These are phyloP conservation scores for Saccharomyces jurei DNA, from an alignment of 805 yeast species.

Conservation along the genomic window DNA sequence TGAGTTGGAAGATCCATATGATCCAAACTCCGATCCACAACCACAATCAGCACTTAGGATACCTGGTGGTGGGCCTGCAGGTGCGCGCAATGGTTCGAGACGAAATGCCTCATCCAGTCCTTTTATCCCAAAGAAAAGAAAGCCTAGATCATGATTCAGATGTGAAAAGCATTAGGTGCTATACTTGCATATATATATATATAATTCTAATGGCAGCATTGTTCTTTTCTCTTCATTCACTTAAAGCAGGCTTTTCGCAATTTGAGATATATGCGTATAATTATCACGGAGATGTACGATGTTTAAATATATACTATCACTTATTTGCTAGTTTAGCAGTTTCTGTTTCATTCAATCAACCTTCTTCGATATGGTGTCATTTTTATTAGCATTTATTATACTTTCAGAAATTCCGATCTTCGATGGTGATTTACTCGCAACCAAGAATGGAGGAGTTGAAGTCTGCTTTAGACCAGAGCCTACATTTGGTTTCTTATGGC, in stretches of 20 bases:
- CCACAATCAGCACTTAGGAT: background rate
- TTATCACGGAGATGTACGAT: background rate
- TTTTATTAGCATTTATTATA: conserved; percentile 3
- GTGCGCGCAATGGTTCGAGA: conserved; percentile 6
- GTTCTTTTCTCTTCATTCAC: background rate
- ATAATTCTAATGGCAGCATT: background rate
- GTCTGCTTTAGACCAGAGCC: background rate
- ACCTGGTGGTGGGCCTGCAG: conserved; percentile 3
- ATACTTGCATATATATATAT: background rate
- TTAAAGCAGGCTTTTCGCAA: background rate
- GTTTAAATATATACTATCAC: conserved; percentile 1
- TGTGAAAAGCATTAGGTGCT: background rate
- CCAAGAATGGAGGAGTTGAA: conserved; percentile 10
- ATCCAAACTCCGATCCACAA: background rate
- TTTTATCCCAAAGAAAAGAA: conserved; percentile 22
- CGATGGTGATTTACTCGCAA: conserved; percentile 25
- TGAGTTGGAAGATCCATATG: background rate
- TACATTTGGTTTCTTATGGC: background rate
- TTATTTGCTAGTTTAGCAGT: conserved; percentile 3
- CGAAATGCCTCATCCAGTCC: conserved; percentile 12
- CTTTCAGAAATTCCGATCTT: conserved; percentile 18
- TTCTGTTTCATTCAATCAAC: background rate
- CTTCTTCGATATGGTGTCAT: background rate
- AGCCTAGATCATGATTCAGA: conserved; percentile 2
- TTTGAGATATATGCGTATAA: background rate